Evolutionary conservation across 768 basidiomycete genomes (phyloP).

Genomic region (Dioszegia hungarica): DNA sequence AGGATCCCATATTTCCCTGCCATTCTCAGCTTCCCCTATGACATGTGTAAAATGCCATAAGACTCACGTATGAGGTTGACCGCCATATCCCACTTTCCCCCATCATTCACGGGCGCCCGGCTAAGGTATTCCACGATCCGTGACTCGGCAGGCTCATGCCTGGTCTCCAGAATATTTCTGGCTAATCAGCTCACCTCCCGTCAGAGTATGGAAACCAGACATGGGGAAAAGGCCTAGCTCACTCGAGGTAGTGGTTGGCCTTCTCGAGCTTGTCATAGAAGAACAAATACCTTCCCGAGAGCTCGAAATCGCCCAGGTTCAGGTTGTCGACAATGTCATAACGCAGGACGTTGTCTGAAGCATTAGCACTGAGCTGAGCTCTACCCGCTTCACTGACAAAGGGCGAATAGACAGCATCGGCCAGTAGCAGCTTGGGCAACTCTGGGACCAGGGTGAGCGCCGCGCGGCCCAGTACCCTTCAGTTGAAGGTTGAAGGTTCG

Average conservation of each 20-base stretch:
- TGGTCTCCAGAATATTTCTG: slow-evolving; percentile 68
- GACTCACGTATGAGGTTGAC: slow-evolving; percentile 59
- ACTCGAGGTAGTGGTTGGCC: slow-evolving; percentile 83
- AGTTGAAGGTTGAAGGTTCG: slow-evolving; percentile 72
- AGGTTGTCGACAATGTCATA: slow-evolving; percentile 79
- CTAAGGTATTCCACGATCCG: slow-evolving; percentile 74
- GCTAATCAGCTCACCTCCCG: too few species aligned
- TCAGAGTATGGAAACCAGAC: too few species aligned
- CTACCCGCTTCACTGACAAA: slow-evolving; percentile 59
- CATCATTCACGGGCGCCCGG: slow-evolving; percentile 73
- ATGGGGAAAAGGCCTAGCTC: slow-evolving; percentile 6
- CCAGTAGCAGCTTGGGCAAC: slow-evolving; percentile 84
- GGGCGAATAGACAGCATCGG: slow-evolving; percentile 92
- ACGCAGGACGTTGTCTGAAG: slow-evolving; percentile 56
- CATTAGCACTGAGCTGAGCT: neutral
- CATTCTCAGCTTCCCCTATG: slow-evolving; percentile 5
- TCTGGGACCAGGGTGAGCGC: slow-evolving; percentile 74
- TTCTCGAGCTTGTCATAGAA: slow-evolving; percentile 96
- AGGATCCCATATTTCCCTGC: slow-evolving; percentile 76
- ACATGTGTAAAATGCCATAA: slow-evolving; percentile 11
- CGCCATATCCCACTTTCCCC: slow-evolving; percentile 94
- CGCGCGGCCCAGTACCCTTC: slow-evolving; percentile 46
- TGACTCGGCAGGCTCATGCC: slow-evolving; percentile 72
- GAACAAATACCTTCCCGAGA: slow-evolving; percentile 88
- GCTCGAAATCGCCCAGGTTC: slow-evolving; percentile 80